Conservation (phyloP, 768 basidiomycete genomes). For the Xanthoconium stramineum region DNA sequence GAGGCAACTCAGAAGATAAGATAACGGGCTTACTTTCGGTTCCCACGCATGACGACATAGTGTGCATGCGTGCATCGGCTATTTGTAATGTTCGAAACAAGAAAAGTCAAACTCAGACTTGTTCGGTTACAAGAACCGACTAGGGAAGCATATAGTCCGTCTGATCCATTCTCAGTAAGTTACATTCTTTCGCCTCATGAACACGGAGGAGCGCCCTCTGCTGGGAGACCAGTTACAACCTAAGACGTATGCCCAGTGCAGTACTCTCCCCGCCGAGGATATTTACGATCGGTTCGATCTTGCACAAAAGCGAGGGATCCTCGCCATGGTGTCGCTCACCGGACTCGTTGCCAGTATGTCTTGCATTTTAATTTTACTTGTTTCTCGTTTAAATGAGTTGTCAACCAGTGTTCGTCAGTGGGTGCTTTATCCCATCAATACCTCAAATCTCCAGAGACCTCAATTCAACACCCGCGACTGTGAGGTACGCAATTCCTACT, state of each 20-base stretch:
- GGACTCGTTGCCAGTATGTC: constrained; percentile 61
- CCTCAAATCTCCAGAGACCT: constrained; percentile 71
- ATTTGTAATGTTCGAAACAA: too few relatives aligned
- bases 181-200: constrained; percentile 11
- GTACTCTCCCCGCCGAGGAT: constrained; percentile 20
- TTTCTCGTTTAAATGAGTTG: background rate
- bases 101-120: too few relatives aligned
- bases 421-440: constrained; percentile 71
- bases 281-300: constrained; percentile 60
- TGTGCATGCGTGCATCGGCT: too few relatives aligned
- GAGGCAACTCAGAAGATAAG: too few relatives aligned
- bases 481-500: constrained; percentile 42
- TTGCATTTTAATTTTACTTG: background rate
- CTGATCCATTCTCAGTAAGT: background rate
- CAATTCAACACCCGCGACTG: constrained; percentile 48
- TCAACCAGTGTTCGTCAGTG: constrained; percentile 59
- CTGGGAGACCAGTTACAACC: constrained; percentile 10
- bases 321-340: constrained; percentile 55
- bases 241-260: background rate
- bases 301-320: constrained; percentile 49
- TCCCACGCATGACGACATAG: too few relatives aligned
- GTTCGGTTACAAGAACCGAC: too few relatives aligned
- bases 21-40: too few relatives aligned
- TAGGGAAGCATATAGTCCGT: background rate
- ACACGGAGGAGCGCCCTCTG: constrained; percentile 29